Percentiles rank a stretch among this genome's conserved stretches.
phyloP scores from a whole-genome alignment of 2,329 filamentous ascomycete species.

The Trichoderma guizhouense region DNA sequence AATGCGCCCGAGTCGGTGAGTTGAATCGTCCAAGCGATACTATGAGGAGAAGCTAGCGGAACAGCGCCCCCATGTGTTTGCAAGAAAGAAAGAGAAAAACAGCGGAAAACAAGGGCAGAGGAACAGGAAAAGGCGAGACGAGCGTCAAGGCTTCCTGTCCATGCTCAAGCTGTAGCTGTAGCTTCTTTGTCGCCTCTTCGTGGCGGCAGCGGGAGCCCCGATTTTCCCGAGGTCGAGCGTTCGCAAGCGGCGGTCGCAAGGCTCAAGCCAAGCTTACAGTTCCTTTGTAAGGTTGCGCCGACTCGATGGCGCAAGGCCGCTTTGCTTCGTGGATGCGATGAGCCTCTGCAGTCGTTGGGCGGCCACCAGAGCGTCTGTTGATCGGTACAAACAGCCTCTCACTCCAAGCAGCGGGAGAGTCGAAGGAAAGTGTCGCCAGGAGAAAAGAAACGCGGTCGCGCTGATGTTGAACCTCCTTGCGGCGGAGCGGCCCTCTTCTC shows the following conservation, averaged over 20 bases:
- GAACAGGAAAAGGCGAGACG: not conserved
- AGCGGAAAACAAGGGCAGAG: not conserved
- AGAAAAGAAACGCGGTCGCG: conserved; percentile 22
- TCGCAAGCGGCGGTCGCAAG: conserved; percentile 4
- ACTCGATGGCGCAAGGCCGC: conserved; percentile 4
- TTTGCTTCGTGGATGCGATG: not conserved
- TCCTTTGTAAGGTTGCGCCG: not conserved
- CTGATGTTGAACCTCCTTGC: conserved; percentile 19
- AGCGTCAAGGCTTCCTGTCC: conserved; percentile 19
- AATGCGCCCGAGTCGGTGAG: conserved; percentile 28
- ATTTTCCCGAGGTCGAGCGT: conserved; percentile 10
- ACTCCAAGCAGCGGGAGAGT: not conserved
- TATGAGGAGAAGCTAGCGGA: not conserved
- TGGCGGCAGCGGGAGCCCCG: not conserved
- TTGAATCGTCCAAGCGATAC: conserved; percentile 1
- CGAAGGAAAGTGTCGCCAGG: not conserved
- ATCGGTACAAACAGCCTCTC: not conserved
- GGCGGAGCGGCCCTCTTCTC: conserved; percentile 10
- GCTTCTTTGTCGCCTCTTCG: not conserved
- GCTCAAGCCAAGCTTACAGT: not conserved
- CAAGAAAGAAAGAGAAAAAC: not conserved
- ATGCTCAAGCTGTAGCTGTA: conserved; percentile 19
- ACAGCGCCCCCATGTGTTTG: not conserved
- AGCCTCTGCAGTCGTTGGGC: not conserved
- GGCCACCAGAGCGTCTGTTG: not conserved